Base-by-base conservation (phyloP, 2,329 filamentous ascomycete genomes). In the Periconia macrospinosa region DNA sequence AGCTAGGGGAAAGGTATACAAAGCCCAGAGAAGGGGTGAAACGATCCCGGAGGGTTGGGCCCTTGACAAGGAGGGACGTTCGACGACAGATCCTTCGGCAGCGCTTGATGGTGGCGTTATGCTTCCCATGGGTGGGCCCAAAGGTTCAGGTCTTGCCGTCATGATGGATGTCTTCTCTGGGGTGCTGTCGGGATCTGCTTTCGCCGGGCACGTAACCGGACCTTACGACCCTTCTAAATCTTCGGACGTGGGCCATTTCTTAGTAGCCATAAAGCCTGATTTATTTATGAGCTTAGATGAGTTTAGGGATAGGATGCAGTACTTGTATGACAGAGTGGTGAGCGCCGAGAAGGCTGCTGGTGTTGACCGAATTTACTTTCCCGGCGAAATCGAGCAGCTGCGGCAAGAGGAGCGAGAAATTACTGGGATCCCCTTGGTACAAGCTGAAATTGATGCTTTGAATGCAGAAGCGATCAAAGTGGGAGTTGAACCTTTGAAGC, bases 141-240 rank as follows among this genome's bases (percentile, higher is more conserved):
- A 94, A 71, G 91, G 91, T 0, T 90, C 87, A 1, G 91, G 83
- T 0, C 71, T 94, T 41, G 78, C 88, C 0, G 83, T 94, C 52
- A 93, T 92, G 88, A 94, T 94, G 91, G 90, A 94, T 67, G 88
- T 95, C 1, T 93, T 94, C 67, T 92, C 89, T 0, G 90, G 90
- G 0, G 87, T 90, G 0, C 65, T 94, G 0, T 91, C 88, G 0
- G 90, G 90, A 0, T 27, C 86, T 30, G 89, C 89, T 0, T 94
- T 91, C 72, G 91, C 89, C 0, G 90, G 90, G 0, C 80, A 89
- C 64, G 90, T 94, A 17, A 89, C 86, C 0, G 84, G 84, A 17
- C 91, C 90, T 0, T 94, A 94, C 69, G 89, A 92, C 65, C 81
- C 87, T 2, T 86, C 83, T 0, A 83, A 79, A 53, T 80, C 85